These are phyloP conservation scores for Penicillium sp. DNA, from an alignment of 2,329 filamentous ascomycete species.

Conservation along the genomic window DNA sequence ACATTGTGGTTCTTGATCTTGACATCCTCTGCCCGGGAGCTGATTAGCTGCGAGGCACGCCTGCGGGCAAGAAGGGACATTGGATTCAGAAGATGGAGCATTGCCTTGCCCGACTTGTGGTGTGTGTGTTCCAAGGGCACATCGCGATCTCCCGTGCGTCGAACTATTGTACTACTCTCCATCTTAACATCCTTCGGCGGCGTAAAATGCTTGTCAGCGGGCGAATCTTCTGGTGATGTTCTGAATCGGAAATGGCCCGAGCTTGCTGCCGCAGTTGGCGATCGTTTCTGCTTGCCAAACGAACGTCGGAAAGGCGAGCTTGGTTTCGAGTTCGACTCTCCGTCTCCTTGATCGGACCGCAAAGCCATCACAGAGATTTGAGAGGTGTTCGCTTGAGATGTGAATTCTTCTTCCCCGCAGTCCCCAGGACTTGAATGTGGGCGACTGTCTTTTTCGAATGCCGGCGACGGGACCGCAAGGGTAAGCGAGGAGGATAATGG, in stretches of 20 bases:
- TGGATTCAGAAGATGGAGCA: constrained; percentile 59
- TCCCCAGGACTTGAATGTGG: constrained; percentile 36
- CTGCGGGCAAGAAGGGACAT: constrained; percentile 60
- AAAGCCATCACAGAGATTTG: constrained; percentile 25
- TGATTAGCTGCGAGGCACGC: constrained; percentile 53
- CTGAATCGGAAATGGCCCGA: constrained; percentile 30
- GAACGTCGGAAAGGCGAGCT: constrained; percentile 39
- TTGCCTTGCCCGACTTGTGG: constrained; percentile 48
- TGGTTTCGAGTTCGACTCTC: constrained; percentile 30
- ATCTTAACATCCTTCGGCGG: constrained; percentile 28
- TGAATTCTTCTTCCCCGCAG: constrained; percentile 23
- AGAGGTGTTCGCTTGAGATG: constrained; percentile 28
- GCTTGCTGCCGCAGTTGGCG: constrained; percentile 26
- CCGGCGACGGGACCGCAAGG: constrained; percentile 28
- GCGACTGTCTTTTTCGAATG: constrained; percentile 27
- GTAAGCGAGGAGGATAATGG: constrained; percentile 32
- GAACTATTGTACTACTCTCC: constrained; percentile 21
- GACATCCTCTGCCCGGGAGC: constrained; percentile 51
- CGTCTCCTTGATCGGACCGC: constrained; percentile 28
- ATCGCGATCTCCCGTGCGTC: constrained; percentile 32
- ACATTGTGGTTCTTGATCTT: constrained; percentile 51
- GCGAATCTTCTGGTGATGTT: constrained; percentile 29
- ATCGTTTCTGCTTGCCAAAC: constrained; percentile 36
- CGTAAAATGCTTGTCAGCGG: constrained; percentile 23
- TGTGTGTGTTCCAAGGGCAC: constrained; percentile 26